These are phyloP conservation scores for Fusarium sp. DNA, from an alignment of 2,329 filamentous ascomycete species.

Conservation along the genomic window DNA sequence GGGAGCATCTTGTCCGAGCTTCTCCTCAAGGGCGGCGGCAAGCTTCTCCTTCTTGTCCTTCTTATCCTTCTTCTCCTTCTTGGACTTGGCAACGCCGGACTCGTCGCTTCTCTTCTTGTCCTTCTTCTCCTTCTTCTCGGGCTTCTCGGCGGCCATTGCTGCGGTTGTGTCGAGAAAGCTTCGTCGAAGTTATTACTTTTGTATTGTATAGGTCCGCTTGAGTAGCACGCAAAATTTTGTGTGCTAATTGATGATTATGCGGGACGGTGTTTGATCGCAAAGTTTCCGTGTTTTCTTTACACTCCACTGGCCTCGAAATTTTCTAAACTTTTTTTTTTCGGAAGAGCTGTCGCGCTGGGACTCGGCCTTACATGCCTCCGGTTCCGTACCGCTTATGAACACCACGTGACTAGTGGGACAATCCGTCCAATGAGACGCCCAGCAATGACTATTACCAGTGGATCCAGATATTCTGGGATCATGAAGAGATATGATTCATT, in stretches of 20 bases:
- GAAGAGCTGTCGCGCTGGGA: constrained; percentile 40
- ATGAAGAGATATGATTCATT: constrained; percentile 2
- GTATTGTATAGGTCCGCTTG: constrained; percentile 7
- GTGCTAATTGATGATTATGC: constrained; percentile 39
- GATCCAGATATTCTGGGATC: constrained; percentile 8
- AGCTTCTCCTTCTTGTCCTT: constrained; percentile 81
- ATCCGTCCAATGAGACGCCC: constrained; percentile 36
- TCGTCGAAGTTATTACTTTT: constrained; percentile 29
- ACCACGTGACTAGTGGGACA: constrained; percentile 24
- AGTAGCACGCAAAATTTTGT: constrained; percentile 13
- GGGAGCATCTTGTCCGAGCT: constrained; percentile 67
- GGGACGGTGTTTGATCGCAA: constrained; percentile 40
- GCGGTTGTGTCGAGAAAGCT: constrained; percentile 33
- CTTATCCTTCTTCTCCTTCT: constrained; percentile 73
- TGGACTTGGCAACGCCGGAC: constrained; percentile 64
- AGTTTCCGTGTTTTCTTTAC: constrained; percentile 43
- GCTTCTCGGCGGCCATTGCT: constrained; percentile 61
- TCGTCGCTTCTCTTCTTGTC: constrained; percentile 69
- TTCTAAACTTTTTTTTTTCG: constrained; percentile 51
- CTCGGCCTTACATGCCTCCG: constrained; percentile 50
- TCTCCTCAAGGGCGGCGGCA: constrained; percentile 71
- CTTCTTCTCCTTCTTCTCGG: constrained; percentile 67
- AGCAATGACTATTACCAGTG: constrained; percentile 42
- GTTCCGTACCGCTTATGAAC: constrained; percentile 25
- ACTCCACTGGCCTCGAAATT: constrained; percentile 48